Evolutionary conservation across 306 rosid genomes (phyloP), one percentile per base, ranked within the genome.

Genomic region (Mucuna pruriens): DNA sequence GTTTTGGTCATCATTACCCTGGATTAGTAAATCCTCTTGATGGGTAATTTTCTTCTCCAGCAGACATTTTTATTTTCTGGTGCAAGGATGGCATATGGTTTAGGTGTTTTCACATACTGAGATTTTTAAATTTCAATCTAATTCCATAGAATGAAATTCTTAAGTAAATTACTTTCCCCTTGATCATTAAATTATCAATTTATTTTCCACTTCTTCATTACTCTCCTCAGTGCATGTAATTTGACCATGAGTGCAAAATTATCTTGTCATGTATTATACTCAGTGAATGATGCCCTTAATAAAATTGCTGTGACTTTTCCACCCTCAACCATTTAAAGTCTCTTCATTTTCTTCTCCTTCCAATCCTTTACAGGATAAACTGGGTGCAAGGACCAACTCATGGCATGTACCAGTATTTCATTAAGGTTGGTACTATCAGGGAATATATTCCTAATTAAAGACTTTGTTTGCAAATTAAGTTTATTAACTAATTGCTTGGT

Each of bases 21-120:
- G 98, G 98, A 61, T 78, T 85, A 86, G 88, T 91, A 65, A 94
- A 94, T 89, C 98, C 98, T 69, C 98, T 94, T 85, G 97, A 94
- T 71, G 88, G 98, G 98, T 94, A 92, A 86, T 78, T 82, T 83
- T 84, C 71, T 55, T 82, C 72, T 72, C 81, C 26, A 42, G 16
- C 15, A 15, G 60, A 46, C 25, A 19, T 63, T 67, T 78, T 78
- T 79, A 65, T 45, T 71, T 74, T 83, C 45, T 80, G 33, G 75
- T 80, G 62, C 44, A 23, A 49, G 25, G 70, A 76, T 76, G 58
- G 22, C 55, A 48, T 69, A 3, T 34, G 45, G 36, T 71, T 26
- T 20, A 34, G 23, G 34, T 42, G 29, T 74, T 86, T 33, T 62
- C 9, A 20, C 46, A 19, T 66, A 9, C 1, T 31, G 52, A 40